Conservation (phyloP, 805 yeast species). For the Candida fluviatilis region DNA sequence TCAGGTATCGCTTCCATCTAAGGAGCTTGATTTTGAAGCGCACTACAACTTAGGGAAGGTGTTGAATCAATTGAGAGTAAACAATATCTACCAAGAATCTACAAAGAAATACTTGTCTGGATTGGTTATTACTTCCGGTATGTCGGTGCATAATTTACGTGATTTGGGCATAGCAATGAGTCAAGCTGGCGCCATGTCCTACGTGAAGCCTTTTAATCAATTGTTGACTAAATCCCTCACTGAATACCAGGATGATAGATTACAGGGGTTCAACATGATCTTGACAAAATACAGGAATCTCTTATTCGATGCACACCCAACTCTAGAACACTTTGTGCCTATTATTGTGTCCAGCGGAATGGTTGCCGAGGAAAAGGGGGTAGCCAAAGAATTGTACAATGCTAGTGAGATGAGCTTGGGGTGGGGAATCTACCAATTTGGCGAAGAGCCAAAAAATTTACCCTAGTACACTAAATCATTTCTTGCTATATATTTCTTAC, state of each 20-base stretch:
- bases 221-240: conserved; percentile 40
- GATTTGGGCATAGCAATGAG: conserved; percentile 37
- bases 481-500: neutral
- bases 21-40: conserved; percentile 34
- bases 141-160: conserved; percentile 72
- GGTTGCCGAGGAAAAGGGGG: conserved; percentile 33
- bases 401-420: conserved; percentile 48
- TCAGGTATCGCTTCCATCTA: conserved; percentile 46
- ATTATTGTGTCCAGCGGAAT: conserved; percentile 59
- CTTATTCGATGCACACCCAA: conserved; percentile 61
- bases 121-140: conserved; percentile 63
- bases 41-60: conserved; percentile 55
- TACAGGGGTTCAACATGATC: conserved; percentile 35
- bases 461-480: neutral
- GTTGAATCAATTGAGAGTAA: conserved; percentile 46
- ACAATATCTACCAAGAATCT: conserved; percentile 29
- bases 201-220: conserved; percentile 49
- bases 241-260: conserved; percentile 21
- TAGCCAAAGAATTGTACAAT: conserved; percentile 44
- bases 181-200: conserved; percentile 33
- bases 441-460: conserved; percentile 14
- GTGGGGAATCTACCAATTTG: conserved; percentile 65
- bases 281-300: conserved; percentile 25
- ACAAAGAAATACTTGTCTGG: conserved; percentile 25
- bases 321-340: conserved; percentile 72